Percentiles rank a stretch among this genome's conserved stretches.
phyloP scores from a whole-genome alignment of 2,329 filamentous ascomycete genomes.

The Lachnellula cervina region DNA sequence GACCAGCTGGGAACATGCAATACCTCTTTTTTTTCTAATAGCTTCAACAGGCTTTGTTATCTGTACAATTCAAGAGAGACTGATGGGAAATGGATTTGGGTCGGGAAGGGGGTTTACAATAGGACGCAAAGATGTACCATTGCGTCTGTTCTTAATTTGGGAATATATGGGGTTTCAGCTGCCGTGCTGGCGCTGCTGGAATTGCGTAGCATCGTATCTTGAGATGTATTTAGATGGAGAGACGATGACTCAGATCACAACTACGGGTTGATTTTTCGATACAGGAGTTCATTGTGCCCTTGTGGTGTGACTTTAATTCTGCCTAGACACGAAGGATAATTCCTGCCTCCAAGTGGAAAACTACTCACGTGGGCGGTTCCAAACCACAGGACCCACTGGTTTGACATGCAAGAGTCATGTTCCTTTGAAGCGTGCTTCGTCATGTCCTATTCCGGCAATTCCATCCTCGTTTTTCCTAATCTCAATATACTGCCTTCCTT shows the following conservation, averaged over 20 bases:
- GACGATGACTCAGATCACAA: slow-evolving; percentile 6
- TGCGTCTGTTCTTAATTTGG: not conserved
- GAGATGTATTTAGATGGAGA: slow-evolving; percentile 11
- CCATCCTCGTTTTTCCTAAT: too few relatives aligned
- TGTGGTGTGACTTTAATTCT: too few relatives aligned
- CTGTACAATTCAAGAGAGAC: slow-evolving; percentile 5
- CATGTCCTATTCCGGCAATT: too few relatives aligned
- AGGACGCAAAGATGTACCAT: not conserved
- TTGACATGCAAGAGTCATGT: too few relatives aligned
- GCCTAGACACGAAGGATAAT: too few relatives aligned
- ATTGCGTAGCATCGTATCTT: slow-evolving; percentile 4
- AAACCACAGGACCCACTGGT: too few relatives aligned
- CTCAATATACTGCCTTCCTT: too few relatives aligned
- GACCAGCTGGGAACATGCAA: not conserved
- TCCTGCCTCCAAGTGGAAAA: too few relatives aligned
- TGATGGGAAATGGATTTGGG: not conserved
- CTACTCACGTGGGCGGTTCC: too few relatives aligned
- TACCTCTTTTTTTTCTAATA: not conserved
- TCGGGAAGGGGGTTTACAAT: not conserved
- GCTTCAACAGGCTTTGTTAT: not conserved
- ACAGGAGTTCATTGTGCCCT: too few relatives aligned
- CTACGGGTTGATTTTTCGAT: not conserved
- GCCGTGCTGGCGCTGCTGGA: slow-evolving; percentile 7
- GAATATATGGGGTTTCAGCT: not conserved
- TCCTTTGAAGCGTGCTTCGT: too few relatives aligned